Conservation (phyloP, 352 stramenopile species). For the Phytopythium litorale region DNA sequence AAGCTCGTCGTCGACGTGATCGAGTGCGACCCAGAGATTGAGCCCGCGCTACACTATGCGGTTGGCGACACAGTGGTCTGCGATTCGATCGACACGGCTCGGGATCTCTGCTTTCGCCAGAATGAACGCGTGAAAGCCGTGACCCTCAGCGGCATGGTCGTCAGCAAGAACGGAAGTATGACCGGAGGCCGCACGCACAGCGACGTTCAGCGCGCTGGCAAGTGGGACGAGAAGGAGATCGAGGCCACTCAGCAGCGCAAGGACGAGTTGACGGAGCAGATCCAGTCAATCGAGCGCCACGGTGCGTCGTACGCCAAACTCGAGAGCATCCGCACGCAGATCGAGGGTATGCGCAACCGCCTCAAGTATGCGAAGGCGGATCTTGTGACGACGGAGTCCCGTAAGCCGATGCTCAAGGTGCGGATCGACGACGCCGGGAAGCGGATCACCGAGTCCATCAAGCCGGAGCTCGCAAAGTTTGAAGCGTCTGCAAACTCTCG, state of each 20-base stretch:
- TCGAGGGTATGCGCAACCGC: slow-evolving; percentile 69
- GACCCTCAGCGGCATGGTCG: slow-evolving; percentile 94
- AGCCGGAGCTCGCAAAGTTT: slow-evolving; percentile 64
- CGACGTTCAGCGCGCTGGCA: slow-evolving; percentile 75
- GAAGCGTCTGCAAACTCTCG: slow-evolving; percentile 46
- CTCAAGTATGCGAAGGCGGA: slow-evolving; percentile 76
- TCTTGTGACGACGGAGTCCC: slow-evolving; percentile 60
- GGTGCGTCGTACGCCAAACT: slow-evolving; percentile 64
- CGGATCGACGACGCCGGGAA: slow-evolving; percentile 54
- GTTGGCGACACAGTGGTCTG: slow-evolving; percentile 96
- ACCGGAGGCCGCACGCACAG: slow-evolving; percentile 92
- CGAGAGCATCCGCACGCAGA: slow-evolving; percentile 60
- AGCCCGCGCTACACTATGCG: slow-evolving; percentile 94
- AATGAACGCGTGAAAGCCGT: slow-evolving; percentile 89
- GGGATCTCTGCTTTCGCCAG: slow-evolving; percentile 76
- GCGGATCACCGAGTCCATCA: slow-evolving; percentile 42
- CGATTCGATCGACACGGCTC: slow-evolving; percentile 93
- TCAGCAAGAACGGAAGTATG: slow-evolving; percentile 98
- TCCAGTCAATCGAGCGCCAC: slow-evolving; percentile 60
- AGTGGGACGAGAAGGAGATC: slow-evolving; percentile 93
- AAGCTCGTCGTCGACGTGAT: slow-evolving; percentile 96
- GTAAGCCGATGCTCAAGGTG: slow-evolving; percentile 61
- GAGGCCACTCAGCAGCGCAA: slow-evolving; percentile 83
- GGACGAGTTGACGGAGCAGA: slow-evolving; percentile 70
- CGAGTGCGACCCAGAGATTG: slow-evolving; percentile 89